Evolutionary conservation across 1,139 yeast genomes (phyloP).

Genomic region (Saccharomyces hybrid): DNA sequence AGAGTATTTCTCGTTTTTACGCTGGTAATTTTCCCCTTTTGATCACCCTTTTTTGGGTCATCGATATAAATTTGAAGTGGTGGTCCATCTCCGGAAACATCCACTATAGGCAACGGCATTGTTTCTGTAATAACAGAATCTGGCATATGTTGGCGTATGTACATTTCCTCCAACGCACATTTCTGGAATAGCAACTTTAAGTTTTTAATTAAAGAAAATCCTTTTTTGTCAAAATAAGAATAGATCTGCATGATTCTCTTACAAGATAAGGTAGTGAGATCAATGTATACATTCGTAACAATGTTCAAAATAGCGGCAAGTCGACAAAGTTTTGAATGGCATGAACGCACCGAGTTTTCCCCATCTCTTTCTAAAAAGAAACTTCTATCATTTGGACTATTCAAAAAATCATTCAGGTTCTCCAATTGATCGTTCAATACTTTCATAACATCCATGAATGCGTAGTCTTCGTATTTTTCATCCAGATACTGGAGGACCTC

Average conservation of each 20-base stretch:
- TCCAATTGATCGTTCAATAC: conserved; percentile 30
- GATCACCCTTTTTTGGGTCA: conserved; percentile 28
- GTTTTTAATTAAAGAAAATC: conserved; percentile 32
- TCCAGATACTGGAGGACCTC: conserved; percentile 51
- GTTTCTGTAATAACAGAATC: conserved; percentile 42
- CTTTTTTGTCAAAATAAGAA: conserved; percentile 38
- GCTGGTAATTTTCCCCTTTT: conserved; percentile 38
- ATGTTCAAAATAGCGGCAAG: conserved; percentile 39
- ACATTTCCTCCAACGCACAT: conserved; percentile 49
- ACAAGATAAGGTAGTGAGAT: conserved; percentile 43
- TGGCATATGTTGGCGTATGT: conserved; percentile 43
- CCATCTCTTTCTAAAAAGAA: conserved; percentile 33
- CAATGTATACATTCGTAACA: conserved; percentile 48
- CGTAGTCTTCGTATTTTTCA: conserved; percentile 48
- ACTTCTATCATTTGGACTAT: conserved; percentile 29
- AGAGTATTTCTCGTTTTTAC: conserved; percentile 55
- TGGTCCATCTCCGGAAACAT: conserved; percentile 24
- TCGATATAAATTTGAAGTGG: conserved; percentile 32
- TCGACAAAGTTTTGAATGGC: conserved; percentile 34
- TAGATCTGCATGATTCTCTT: conserved; percentile 43
- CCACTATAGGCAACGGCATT: conserved; percentile 25
- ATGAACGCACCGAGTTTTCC: conserved; percentile 21
- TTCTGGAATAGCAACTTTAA: conserved; percentile 44
- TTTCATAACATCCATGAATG: conserved; percentile 34
- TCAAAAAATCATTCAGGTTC: conserved; percentile 35